Base-by-base conservation (phyloP, 306 rosid genomes). In the Prinsepia uniflora region DNA sequence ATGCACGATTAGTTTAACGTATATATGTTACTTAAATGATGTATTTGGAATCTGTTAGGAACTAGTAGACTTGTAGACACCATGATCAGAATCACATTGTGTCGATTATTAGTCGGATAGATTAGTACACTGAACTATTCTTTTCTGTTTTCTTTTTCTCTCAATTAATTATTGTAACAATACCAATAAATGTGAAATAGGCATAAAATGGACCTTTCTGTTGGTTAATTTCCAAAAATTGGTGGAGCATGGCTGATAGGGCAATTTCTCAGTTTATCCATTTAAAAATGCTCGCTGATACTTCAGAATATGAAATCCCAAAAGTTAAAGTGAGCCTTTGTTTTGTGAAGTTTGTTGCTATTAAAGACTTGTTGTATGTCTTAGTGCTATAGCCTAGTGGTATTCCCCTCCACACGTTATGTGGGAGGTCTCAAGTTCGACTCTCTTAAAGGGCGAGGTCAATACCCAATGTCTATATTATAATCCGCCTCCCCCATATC, bases 1-100 rank as follows among this genome's bases (percentile, higher is more conserved):
- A 73, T 75, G 72, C 55, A 36, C 56, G 40, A 61, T 80, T 84
- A 70, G 30, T 64, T 80, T 73, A 72, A 47, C 39, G 63, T 73
- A 10, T 19, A 57, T 40, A 9, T 79, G 68, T 52, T 67, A 64
- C 75, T 61, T 42, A 59, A 50, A 58, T 42, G 58, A 48, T 43
- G 57, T 43, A 49, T 9, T 62, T 60, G 39, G 17, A 36, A n/a
- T 15, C n/a, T 19, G 18, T 22, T 19, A 5, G 67, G 34, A n/a
- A 45, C 15, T 43, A 10, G 8, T 57, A 7, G n/a, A 5, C 69
- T 64, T 10, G 40, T 14, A 59, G 53, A 63, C 67, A 57, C 68
- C 57, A 68, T 59, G 52, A 58, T 15, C 46, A 30, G 36, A 30
- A 30, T 30, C 36, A 30, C 36, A 19, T 2, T 63, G 44, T 48